These are phyloP conservation scores for Psilocybe subaeruginosa DNA, from an alignment of 768 basidiomycete genomes.

Conservation along the genomic window DNA sequence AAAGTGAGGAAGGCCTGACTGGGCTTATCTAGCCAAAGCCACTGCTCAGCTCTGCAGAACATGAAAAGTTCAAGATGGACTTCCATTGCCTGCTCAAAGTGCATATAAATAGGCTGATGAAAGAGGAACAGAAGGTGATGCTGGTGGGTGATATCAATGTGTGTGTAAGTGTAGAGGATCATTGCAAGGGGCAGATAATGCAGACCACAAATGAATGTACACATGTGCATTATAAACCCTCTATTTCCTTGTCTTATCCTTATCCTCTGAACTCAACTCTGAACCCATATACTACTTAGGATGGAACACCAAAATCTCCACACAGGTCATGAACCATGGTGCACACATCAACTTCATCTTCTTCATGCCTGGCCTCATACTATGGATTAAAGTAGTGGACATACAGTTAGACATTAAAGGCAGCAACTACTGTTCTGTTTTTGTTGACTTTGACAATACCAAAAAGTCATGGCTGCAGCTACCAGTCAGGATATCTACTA, in stretches of 20 bases:
- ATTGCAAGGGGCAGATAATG: conserved; percentile 81
- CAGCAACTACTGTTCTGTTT: conserved; percentile 98
- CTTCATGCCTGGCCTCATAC: conserved; percentile 81
- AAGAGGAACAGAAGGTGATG: conserved; percentile 79
- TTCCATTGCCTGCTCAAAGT: conserved; percentile 81
- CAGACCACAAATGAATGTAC: conserved; percentile 89
- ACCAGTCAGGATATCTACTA: too few relatives aligned
- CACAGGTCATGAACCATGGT: conserved; percentile 92
- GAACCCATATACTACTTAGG: conserved; percentile 43
- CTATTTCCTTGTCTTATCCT: not conserved
- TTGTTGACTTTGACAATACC: conserved; percentile 52
- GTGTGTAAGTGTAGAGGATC: conserved; percentile 84
- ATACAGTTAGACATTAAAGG: conserved; percentile 87
- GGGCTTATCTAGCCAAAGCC: conserved; percentile 70
- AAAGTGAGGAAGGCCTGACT: conserved; percentile 71
- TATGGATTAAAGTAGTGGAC: conserved; percentile 86
- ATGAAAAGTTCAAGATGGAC: conserved; percentile 88
- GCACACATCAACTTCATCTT: conserved; percentile 93
- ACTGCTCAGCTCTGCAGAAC: conserved; percentile 60
- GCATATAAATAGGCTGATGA: conserved; percentile 71
- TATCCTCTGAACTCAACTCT: not conserved
- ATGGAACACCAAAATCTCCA: conserved; percentile 95
- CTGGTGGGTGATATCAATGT: conserved; percentile 94
- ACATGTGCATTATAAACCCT: conserved; percentile 67
- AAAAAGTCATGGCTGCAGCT: too few relatives aligned